phyloP scores from a whole-genome alignment of 345 rosid species.

The Eucalyptus caleyi region DNA sequence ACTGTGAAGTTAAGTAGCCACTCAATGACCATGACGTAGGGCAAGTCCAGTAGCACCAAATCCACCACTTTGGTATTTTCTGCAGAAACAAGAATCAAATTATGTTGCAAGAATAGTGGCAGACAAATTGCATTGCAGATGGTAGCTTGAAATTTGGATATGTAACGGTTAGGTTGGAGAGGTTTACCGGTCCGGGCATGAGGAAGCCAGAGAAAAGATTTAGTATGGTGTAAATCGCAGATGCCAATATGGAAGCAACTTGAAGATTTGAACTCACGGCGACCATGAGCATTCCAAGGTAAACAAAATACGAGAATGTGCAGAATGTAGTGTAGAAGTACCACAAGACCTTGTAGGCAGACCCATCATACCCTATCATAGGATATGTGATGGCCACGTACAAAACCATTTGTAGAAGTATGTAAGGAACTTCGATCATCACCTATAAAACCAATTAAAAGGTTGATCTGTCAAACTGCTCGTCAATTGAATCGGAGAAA shows the following conservation, averaged over 20 bases:
- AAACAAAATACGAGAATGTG: constrained; percentile 37
- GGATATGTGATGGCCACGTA: constrained; percentile 44
- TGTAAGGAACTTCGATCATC: not conserved
- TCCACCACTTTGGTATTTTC: constrained; percentile 85
- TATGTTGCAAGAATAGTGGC: not conserved
- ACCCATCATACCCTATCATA: constrained; percentile 49
- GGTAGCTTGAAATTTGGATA: not conserved
- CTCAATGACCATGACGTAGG: constrained; percentile 77
- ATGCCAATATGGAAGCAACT: constrained; percentile 35
- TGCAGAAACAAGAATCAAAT: constrained; percentile 5
- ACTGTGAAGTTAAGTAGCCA: constrained; percentile 53
- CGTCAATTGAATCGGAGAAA: not conserved
- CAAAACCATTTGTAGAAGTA: constrained; percentile 22
- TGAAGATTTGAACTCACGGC: constrained; percentile 55
- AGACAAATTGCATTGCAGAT: not conserved
- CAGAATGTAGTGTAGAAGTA: constrained; percentile 50
- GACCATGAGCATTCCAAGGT: constrained; percentile 52
- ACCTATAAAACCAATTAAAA: not conserved
- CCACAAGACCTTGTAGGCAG: constrained; percentile 55
- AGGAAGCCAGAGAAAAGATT: constrained; percentile 65
- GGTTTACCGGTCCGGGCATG: constrained; percentile 59
- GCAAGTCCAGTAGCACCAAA: constrained; percentile 49
- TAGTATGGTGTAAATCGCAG: constrained; percentile 20
- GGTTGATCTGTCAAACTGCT: not conserved
- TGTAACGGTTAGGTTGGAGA: not conserved